Evolutionary conservation across 75 land plant species (phyloP).

Genomic region (Larix kaempferi): DNA sequence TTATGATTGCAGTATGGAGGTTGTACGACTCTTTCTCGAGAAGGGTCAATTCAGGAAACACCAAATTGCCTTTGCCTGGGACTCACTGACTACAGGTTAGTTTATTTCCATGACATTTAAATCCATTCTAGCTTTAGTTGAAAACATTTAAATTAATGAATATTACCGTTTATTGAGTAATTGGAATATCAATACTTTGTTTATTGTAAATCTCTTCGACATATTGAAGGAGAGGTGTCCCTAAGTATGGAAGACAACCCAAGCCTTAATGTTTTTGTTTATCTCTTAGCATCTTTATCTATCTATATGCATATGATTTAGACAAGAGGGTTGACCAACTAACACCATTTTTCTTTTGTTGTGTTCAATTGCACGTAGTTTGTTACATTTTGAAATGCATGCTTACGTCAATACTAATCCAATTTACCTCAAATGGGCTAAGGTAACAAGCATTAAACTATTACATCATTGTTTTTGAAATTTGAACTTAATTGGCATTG

Average conservation of each 20-base stretch:
- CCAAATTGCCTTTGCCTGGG: constrained; percentile 71
- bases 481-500: too few species aligned
- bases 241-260: not conserved
- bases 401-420: not conserved
- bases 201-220: not conserved
- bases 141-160: not conserved
- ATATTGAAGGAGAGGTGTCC: not conserved
- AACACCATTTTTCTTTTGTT: too few species aligned
- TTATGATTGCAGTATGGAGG: constrained; percentile 68
- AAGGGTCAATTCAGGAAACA: constrained; percentile 18
- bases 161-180: not conserved
- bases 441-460: not conserved
- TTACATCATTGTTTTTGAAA: not conserved
- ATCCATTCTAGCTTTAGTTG: not conserved
- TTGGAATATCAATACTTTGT: not conserved
- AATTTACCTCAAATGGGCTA: not conserved
- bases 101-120: constrained; percentile 4
- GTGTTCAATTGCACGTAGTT: too few species aligned
- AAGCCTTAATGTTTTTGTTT: not conserved
- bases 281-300: too few species aligned
- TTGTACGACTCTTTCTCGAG: constrained; percentile 10
- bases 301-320: too few species aligned
- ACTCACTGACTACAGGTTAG: constrained; percentile 86
- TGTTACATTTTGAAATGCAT: too few species aligned
- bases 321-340: too few species aligned